Conservation (phyloP, 805 yeast genomes). For the Scheffersomyces spartinae region DNA sequence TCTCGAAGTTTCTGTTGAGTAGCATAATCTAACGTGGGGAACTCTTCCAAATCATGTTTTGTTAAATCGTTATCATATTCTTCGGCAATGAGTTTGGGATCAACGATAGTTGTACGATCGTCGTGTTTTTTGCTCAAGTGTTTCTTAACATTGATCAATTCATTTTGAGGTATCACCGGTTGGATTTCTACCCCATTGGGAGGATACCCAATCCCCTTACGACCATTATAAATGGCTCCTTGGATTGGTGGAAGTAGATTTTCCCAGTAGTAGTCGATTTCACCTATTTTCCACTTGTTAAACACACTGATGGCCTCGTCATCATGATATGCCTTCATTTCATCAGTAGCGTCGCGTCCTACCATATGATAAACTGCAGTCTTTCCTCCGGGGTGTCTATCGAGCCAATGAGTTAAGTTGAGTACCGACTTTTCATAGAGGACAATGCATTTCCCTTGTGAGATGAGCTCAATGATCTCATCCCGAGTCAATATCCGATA, state of each 20-base stretch:
- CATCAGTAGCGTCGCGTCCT: constrained; percentile 86
- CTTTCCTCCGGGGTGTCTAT: constrained; percentile 81
- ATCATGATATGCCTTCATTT: constrained; percentile 75
- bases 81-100: constrained; percentile 42
- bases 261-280: constrained; percentile 52
- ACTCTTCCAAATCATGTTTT: constrained; percentile 38
- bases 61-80: constrained; percentile 48
- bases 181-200: neutral
- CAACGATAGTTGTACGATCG: constrained; percentile 23
- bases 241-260: constrained; percentile 82
- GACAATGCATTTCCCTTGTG: constrained; percentile 59
- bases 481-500: constrained; percentile 12
- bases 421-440: constrained; percentile 52
- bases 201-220: neutral
- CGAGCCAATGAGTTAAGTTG: constrained; percentile 59
- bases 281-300: constrained; percentile 53
- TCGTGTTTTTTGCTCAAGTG: neutral
- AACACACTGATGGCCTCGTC: constrained; percentile 44
- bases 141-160: neutral
- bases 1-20: constrained; percentile 50
- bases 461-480: constrained; percentile 46
- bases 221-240: constrained; percentile 52
- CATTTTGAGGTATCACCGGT: neutral
- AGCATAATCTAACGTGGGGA: constrained; percentile 56
- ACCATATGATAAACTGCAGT: constrained; percentile 75